Base-by-base conservation (phyloP, 306 rosid species). In the Vicia sativa region DNA sequence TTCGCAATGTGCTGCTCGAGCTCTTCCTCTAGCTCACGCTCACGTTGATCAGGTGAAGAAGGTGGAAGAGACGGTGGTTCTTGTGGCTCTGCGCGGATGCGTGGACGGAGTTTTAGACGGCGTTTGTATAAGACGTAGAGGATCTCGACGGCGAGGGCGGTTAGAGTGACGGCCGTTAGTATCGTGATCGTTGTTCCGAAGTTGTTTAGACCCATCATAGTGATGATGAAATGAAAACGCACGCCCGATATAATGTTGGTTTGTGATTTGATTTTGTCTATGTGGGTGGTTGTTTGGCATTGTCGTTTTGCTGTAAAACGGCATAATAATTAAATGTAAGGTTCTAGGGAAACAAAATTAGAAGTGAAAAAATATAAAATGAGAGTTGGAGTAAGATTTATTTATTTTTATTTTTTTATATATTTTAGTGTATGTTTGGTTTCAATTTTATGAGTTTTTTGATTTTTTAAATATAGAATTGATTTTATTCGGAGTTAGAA, bases 201-300 rank as follows among this genome's bases (percentile, higher is more conserved):
- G 12, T 79, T 82, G 81, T 52, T 75, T 10, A 79, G 77, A 38
- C 77, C 79, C 65, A 82, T 57, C 87, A 78, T 78, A 5, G 48
- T 50, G 37, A 55, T 52, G 58, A 41, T 62, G 16, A 15, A 41
- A 65, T 35, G 1, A 19, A 49, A 26, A 21, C 8, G 14, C 10
- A 26, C 25, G 25, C 29, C 6, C 44, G 38, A 14, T 9, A 21
- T 21, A 18, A 42, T n/a, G 21, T n/a, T 74, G 71, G 56, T 11
- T 41, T 10, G 3, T 10, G 39, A 18, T 16, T 31, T 16, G 58
- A 38, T 72, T 77, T 54, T 44, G 58, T 49, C 28, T 45, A 0
- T 42, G 31, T 43, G 77, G 65, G 65, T 65, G 38, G 65, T 45
- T 62, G 67, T 11, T 43, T 58, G 62, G 21, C 6, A 48, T 72